These are phyloP conservation scores for Metarhizium sp. DNA, from an alignment of 2,329 filamentous ascomycete species.

Conservation along the genomic window DNA sequence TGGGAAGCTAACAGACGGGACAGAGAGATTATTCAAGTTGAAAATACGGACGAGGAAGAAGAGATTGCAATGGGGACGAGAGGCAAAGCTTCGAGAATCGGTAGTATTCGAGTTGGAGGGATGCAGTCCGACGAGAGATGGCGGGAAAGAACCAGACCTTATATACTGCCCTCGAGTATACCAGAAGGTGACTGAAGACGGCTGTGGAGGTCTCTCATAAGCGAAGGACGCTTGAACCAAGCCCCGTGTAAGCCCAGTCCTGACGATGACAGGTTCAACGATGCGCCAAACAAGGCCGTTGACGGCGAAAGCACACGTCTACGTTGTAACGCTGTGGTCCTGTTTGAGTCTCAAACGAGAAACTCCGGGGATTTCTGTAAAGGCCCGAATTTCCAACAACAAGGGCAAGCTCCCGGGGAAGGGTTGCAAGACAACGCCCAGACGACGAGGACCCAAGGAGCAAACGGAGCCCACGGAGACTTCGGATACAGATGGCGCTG, in stretches of 20 bases:
- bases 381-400: neutral
- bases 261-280: neutral
- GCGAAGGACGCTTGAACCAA: neutral
- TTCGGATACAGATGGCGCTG: neutral
- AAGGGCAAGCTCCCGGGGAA: neutral
- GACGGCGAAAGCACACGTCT: neutral
- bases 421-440: neutral
- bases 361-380: neutral
- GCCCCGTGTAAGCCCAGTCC: neutral
- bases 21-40: neutral
- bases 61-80: neutral
- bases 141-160: neutral
- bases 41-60: neutral
- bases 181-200: constrained; percentile 5
- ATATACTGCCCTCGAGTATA: constrained; percentile 5
- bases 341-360: neutral
- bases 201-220: neutral
- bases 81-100: neutral
- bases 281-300: neutral
- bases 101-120: neutral
- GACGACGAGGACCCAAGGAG: neutral
- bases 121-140: neutral
- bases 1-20: neutral
- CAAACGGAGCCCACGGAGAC: neutral
- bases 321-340: neutral